These are phyloP conservation scores for Yamadazyma friedrichii DNA, from an alignment of 1,139 yeast species.

Conservation along the genomic window DNA sequence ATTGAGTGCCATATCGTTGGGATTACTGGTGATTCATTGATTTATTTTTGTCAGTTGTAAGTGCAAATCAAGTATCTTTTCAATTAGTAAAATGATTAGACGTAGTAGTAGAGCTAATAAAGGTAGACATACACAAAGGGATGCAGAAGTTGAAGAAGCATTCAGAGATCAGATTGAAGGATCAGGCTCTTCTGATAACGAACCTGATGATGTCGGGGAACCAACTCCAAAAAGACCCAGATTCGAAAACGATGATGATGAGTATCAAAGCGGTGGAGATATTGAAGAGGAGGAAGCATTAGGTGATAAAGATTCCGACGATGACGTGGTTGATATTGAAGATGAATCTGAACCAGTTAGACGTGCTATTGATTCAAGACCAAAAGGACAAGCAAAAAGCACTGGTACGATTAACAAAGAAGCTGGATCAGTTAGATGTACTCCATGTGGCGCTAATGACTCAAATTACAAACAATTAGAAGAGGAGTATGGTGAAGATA, in stretches of 20 bases:
- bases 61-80: background rate
- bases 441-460: constrained; percentile 64
- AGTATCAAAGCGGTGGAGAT: constrained; percentile 4
- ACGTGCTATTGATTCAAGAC: background rate
- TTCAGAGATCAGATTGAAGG: constrained; percentile 7
- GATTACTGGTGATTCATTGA: no score
- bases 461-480: constrained; percentile 59
- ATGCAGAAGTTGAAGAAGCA: constrained; percentile 17
- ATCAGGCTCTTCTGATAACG: constrained; percentile 11
- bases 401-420: background rate
- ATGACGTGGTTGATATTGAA: background rate
- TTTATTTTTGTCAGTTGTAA: no score
- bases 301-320: background rate
- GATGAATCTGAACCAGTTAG: background rate
- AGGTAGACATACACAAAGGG: constrained; percentile 38
- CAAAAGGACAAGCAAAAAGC: background rate
- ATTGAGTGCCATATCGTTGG: no score
- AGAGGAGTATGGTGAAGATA: constrained; percentile 57
- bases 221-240: background rate
- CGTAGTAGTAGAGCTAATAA: constrained; percentile 41
- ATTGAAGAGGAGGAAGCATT: constrained; percentile 13
- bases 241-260: constrained; percentile 1
- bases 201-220: background rate
- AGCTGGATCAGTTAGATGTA: constrained; percentile 48
- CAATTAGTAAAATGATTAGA: constrained; percentile 17